Conservation (phyloP, 805 yeast genomes). For the Teunomyces pallodes region DNA sequence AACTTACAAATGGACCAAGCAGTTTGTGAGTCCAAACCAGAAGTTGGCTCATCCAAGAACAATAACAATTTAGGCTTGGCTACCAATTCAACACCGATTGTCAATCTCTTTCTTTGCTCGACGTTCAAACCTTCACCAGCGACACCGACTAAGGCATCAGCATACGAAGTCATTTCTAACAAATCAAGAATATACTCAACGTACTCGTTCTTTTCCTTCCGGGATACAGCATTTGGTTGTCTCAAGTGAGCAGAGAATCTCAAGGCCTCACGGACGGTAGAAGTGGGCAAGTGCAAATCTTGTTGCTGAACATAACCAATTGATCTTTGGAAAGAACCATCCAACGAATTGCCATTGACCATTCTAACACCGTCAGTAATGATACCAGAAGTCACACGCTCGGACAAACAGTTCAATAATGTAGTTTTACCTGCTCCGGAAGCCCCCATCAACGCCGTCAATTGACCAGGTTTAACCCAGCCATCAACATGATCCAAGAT, state of each 20-base stretch:
- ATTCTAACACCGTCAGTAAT: slow-evolving; percentile 36
- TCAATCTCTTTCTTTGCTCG: slow-evolving; percentile 41
- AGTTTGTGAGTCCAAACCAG: slow-evolving; percentile 44
- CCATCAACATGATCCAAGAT: slow-evolving; percentile 69
- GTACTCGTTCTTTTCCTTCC: slow-evolving; percentile 21
- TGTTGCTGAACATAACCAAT: slow-evolving; percentile 36
- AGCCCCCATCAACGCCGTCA: slow-evolving; percentile 69
- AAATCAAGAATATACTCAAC: slow-evolving; percentile 25
- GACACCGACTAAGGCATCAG: slow-evolving; percentile 33
- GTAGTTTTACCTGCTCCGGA: slow-evolving; percentile 49
- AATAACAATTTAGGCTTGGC: slow-evolving; percentile 39
- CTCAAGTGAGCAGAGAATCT: slow-evolving; percentile 26
- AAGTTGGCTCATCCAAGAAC: slow-evolving; percentile 43
- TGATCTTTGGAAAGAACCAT: slow-evolving; percentile 29
- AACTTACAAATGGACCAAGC: slow-evolving; percentile 43
- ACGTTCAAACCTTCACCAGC: slow-evolving; percentile 39
- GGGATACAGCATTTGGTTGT: slow-evolving; percentile 21
- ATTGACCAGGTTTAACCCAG: slow-evolving; percentile 80
- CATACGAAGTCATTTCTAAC: slow-evolving; percentile 24
- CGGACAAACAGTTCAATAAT: slow-evolving; percentile 38
- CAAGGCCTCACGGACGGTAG: slow-evolving; percentile 31
- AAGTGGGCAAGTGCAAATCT: slow-evolving; percentile 30
- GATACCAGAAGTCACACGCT: slow-evolving; percentile 19
- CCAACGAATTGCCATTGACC: slow-evolving; percentile 25
- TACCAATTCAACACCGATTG: slow-evolving; percentile 42